Base-by-base conservation (phyloP, 225 moss, liverwort and hornwort genomes). In the Bryoerythrophyllum caledonicum region DNA sequence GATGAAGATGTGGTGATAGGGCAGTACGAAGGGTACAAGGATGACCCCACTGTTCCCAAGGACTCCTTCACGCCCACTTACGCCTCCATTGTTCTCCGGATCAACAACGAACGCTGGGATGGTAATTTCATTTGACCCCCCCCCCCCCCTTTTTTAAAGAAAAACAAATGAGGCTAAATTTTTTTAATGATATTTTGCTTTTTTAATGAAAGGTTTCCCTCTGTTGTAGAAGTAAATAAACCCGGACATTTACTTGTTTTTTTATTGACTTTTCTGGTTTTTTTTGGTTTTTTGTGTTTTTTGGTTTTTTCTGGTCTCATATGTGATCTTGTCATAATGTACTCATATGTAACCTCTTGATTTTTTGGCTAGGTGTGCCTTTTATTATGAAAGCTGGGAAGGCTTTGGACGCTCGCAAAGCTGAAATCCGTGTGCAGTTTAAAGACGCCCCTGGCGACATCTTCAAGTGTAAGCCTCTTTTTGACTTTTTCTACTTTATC, bases 71-170 rank as follows among this genome's bases (percentile, higher is more conserved):
- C 93, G 20, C 93, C 93, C 2, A 93, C 93, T 14, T 93, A 91
- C 72, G 91, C 91, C 26, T 82, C 84, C 46, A 2, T 90, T 58
- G 64, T 90, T 69, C 40, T 93, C 61, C 79, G 63, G 27, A 82
- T 93, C 78, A 80, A 88, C 80, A 93, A 93, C 32, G 93, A 93
- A 78, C 84, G 93, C 13, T 93, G 93, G 93, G 93, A 93, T 76
- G 88, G 89, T 86, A 51, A 51, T 21, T 23, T 25, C 32, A 32
- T n/a, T n/a, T n/a, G n/a, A n/a, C n/a, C n/a, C n/a, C n/a, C n/a
- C n/a, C n/a, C 4, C 32, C 32, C 5, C 5, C 5, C 4, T 28
- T 11, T 60, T 26, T 10, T 63, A 15, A 13, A 32, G 32, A 3
- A 32, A 4, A 32, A 32, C 32, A 41, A 10, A 41, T 10, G 40